Base-by-base conservation (phyloP, 805 yeast species). In the Priceomyces medius region DNA sequence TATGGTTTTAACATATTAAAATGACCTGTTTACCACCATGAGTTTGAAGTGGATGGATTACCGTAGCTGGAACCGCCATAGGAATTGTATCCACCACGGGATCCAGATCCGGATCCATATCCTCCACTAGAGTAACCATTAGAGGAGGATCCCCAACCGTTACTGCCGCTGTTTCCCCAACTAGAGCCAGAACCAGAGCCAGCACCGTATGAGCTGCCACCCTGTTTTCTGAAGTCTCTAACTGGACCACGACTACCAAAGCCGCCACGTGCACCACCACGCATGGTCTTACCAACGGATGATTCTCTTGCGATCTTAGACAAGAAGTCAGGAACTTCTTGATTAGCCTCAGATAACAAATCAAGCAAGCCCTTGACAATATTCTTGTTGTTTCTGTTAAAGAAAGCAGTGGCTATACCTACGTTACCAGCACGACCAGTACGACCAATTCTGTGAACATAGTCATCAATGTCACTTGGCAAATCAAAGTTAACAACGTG, bases 391-490 rank as follows among this genome's bases (percentile, higher is more conserved):
- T 85, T 85, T 74, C 98, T 86, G 85, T 93, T 93, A 74, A 93
- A 88, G 77, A 93, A 93, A 38, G 99, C 96, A 53, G 97, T 90
- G 51, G 99, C 97, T 57, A 87, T 77, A 86, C 99, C 99, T 48
- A 85, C 83, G 76, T 93, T 93, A 80, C 99, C 99, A 59, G 99
- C 99, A 83, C 99, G 93, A 73, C 99, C 99, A 62, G 99, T 93
- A 83, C 99, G 91, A 81, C 99, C 99, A 64, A 93, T 93, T 77
- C 99, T 87, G 77, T 93, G 99, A 45, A 93, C 99, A 64, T 93
- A 93, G 71, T 93, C 99, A 69, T 93, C 99, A 60, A 93, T 86
- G 68, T 93, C 98, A 63, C 85, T 76, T 66, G 99, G 99, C 66
- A 93, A 77, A 66, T 93, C 99, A 68, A 85, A 93, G 80, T 93